Conservation (phyloP, 1,284 basidiomycete species). For the Boletus mariae region DNA sequence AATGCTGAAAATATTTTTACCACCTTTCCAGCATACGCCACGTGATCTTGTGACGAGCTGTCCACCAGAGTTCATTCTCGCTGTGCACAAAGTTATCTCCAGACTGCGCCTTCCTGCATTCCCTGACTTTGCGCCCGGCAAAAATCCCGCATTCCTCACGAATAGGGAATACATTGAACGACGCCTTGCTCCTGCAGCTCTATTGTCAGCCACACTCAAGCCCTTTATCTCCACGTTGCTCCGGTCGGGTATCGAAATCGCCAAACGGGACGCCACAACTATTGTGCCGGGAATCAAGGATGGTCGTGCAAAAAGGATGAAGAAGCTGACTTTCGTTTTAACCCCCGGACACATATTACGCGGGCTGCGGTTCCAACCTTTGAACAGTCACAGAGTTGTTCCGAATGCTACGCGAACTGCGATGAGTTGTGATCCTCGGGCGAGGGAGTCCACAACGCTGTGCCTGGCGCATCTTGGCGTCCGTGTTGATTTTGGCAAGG, state of each 20-base stretch:
- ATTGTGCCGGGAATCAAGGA: conserved; percentile 12
- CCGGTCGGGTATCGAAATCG: conserved; percentile 26
- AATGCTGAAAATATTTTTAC: conserved; percentile 5
- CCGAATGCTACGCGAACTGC: conserved; percentile 6
- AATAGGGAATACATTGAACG: conserved; percentile 16
- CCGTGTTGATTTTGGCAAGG: conserved; percentile 19
- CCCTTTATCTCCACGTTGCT: conserved; percentile 30
- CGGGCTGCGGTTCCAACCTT: conserved; percentile 26
- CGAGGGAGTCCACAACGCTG: conserved; percentile 20
- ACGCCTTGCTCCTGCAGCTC: conserved; percentile 26
- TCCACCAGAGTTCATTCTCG: conserved; percentile 28
- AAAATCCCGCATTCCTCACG: conserved; percentile 6
- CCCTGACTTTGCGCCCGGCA: conserved; percentile 12
- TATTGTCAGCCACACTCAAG: conserved; percentile 28
- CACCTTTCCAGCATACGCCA: conserved; percentile 15
- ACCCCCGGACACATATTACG: conserved; percentile 38
- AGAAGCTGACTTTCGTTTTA: conserved; percentile 31
- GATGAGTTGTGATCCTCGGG: conserved; percentile 10
- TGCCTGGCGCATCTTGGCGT: conserved; percentile 31
- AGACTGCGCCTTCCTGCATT: conserved; percentile 24
- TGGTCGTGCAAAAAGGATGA: conserved; percentile 23
- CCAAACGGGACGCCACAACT: conserved; percentile 28
- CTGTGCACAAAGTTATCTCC: conserved; percentile 24
- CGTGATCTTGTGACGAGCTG: conserved; percentile 22
- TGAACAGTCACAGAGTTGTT: conserved; percentile 1